Evolutionary conservation across 2,329 filamentous ascomycete species (phyloP).

Genomic region (Volutella citrinella): DNA sequence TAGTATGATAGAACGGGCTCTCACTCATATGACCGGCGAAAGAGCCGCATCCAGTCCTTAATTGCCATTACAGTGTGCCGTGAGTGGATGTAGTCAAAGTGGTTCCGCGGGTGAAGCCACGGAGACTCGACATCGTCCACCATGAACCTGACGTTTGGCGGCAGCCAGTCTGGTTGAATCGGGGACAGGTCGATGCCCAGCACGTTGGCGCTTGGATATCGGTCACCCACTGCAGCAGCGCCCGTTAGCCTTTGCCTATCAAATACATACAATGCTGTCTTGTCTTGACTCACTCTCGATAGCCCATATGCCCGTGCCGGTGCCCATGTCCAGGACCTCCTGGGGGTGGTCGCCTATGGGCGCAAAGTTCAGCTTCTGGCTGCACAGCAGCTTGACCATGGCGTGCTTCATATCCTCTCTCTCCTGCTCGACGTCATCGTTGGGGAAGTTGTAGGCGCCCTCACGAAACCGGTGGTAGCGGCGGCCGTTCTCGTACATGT

Average conservation of each 20-base stretch:
- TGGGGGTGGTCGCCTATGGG: conserved; percentile 46
- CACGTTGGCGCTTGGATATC: conserved; percentile 41
- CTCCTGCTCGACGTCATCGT: conserved; percentile 59
- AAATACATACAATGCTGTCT: background rate
- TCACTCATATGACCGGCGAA: no score
- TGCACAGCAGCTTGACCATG: conserved; percentile 48
- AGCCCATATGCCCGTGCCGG: conserved; percentile 58
- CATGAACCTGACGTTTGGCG: conserved; percentile 54
- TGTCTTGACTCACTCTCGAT: conserved; percentile 49
- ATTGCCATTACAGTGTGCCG: conserved; percentile 55
- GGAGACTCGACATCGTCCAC: conserved; percentile 56
- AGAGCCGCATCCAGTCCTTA: conserved; percentile 51
- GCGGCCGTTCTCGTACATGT: conserved; percentile 55
- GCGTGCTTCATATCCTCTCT: conserved; percentile 56
- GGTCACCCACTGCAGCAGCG: conserved; percentile 41
- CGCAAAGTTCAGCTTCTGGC: conserved; percentile 48
- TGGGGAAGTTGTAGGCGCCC: conserved; percentile 56
- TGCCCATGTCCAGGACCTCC: conserved; percentile 55
- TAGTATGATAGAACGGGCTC: no score
- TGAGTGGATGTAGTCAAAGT: conserved; percentile 61
- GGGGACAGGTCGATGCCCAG: conserved; percentile 45
- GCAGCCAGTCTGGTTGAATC: conserved; percentile 50
- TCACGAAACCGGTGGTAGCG: conserved; percentile 56
- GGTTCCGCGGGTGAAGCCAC: conserved; percentile 52
- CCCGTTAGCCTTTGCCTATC: conserved; percentile 8